A percentile compares a stretch with the other conserved stretches of the same genome.
Evolutionary conservation across 2,329 filamentous ascomycete species (phyloP).

Genomic region (Ceratocystis destructans): DNA sequence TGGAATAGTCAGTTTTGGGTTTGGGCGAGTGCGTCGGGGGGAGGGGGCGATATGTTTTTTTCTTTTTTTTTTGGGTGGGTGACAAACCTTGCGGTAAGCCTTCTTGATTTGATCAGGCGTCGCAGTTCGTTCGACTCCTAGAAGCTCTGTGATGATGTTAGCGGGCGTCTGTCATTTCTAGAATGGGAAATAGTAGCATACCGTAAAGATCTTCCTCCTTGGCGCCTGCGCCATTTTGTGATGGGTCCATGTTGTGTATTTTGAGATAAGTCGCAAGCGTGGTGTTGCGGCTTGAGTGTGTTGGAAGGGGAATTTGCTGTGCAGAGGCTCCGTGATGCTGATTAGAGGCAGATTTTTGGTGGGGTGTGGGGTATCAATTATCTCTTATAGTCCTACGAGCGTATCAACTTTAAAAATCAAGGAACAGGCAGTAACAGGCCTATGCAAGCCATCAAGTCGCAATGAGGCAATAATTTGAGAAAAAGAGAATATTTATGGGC

Average conservation of each 20-base stretch:
- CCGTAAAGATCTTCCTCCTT: conserved; percentile 49
- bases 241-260: not conserved
- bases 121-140: conserved; percentile 59
- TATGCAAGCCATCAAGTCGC: not conserved
- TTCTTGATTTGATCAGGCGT: conserved; percentile 79
- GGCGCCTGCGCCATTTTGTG: conserved; percentile 19
- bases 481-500: not conserved
- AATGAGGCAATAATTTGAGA: not conserved
- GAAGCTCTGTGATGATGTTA: conserved; percentile 45
- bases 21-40: not conserved
- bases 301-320: not conserved
- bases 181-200: conserved; percentile 25
- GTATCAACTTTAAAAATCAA: not conserved
- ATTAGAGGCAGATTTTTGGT: conserved; percentile 15
- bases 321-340: conserved; percentile 2
- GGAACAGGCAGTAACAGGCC: not conserved
- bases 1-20: not conserved
- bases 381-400: not conserved
- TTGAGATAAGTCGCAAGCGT: conserved; percentile 4
- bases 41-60: not conserved
- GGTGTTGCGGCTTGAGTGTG: conserved; percentile 10
- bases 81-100: conserved; percentile 79
- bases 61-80: not conserved
- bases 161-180: not conserved
- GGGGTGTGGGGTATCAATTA: conserved; percentile 15